phyloP scores from a whole-genome alignment of 345 rosid species.

The Linum tenue region DNA sequence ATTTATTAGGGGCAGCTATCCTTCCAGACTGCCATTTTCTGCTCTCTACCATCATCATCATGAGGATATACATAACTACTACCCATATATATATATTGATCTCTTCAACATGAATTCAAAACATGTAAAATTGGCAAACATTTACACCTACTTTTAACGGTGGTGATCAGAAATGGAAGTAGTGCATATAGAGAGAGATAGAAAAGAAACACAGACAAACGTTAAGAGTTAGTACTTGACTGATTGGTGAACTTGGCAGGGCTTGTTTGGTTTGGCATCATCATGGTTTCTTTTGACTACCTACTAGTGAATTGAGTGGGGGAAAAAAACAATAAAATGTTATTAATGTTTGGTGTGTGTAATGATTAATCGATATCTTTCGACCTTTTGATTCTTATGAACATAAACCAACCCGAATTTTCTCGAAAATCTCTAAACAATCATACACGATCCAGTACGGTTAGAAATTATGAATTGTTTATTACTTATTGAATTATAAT shows the following conservation, averaged over 20 bases:
- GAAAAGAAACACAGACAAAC: not conserved
- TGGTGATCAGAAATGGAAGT: not conserved
- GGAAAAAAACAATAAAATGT: no score
- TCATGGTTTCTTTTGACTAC: not conserved
- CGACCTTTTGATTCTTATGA: no score
- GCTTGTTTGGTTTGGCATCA: not conserved
- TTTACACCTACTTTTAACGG: not conserved
- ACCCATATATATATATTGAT: no score
- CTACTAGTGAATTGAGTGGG: no score
- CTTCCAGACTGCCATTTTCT: not conserved
- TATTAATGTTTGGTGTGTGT: no score
- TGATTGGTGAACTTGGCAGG: not conserved
- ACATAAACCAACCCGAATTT: no score
- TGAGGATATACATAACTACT: no score
- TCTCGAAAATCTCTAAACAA: no score
- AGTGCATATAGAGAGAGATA: not conserved
- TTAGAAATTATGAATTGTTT: not conserved
- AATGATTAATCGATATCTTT: no score
- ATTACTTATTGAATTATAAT: not conserved
- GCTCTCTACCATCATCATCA: not conserved
- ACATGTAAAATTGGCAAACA: not conserved
- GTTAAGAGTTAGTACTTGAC: not conserved
- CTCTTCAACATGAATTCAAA: not conserved
- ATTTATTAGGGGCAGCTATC: not conserved
- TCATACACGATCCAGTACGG: constrained; percentile 3